These are phyloP conservation scores for Fonsecaea erecta DNA, from an alignment of 2,329 filamentous ascomycete genomes.

Conservation along the genomic window DNA sequence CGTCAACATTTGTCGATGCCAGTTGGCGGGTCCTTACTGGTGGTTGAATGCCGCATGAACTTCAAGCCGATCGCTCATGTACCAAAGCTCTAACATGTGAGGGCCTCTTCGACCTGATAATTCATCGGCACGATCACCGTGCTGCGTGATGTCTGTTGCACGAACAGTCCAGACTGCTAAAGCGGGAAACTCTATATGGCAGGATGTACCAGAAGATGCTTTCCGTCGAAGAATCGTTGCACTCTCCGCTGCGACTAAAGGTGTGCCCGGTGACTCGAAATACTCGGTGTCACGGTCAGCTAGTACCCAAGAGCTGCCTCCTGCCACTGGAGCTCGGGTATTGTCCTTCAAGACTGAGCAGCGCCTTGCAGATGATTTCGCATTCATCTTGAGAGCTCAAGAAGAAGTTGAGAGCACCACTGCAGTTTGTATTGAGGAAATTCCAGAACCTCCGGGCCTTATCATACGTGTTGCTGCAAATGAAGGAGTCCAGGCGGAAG, in stretches of 20 bases:
- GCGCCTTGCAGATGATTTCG: conserved; percentile 41
- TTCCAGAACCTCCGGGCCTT: conserved; percentile 7
- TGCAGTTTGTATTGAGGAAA: conserved; percentile 42
- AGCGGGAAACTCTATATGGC: conserved; percentile 33
- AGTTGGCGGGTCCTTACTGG: background rate
- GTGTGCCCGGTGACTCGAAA: conserved; percentile 15
- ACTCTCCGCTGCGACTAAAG: conserved; percentile 26
- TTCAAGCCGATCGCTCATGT: background rate
- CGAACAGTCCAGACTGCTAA: conserved; percentile 20
- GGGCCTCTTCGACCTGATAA: background rate
- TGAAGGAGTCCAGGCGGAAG: conserved; percentile 12
- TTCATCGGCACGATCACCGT: background rate
- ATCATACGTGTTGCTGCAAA: conserved; percentile 26
- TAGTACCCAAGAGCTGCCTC: background rate
- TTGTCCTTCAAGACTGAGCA: conserved; percentile 36
- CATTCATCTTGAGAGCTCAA: conserved; percentile 40
- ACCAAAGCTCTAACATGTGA: background rate
- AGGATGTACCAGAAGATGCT: conserved; percentile 17
- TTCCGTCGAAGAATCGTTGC: conserved; percentile 32
- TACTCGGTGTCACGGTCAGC: background rate
- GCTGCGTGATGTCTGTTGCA: background rate
- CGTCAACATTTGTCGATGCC: background rate
- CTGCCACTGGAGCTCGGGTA: background rate
- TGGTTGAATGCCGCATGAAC: background rate
- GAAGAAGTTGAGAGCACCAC: conserved; percentile 39